Percentiles rank a stretch among this genome's conserved stretches.
Evolutionary conservation across 192 early-diverging fungal species (phyloP).

Genomic region (Gaertneriomyces semiglobifer): DNA sequence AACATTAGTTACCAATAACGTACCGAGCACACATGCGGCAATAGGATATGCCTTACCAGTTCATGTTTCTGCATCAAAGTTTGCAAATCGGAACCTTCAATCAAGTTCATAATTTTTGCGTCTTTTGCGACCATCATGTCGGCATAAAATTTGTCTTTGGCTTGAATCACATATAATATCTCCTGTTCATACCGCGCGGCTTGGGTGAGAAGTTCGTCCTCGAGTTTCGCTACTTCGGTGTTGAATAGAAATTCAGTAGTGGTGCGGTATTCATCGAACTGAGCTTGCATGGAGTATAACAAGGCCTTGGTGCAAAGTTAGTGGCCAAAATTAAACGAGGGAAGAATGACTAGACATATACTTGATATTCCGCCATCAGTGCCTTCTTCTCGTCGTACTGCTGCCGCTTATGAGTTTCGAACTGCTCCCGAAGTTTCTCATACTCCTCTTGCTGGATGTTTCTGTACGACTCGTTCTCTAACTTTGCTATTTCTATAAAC

Average conservation of each 20-base stretch:
- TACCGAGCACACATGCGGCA: background rate
- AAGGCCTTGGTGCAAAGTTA: slow-evolving; percentile 32
- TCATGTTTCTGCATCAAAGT: slow-evolving; percentile 63
- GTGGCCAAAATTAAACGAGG: background rate
- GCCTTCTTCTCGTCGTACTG: slow-evolving; percentile 57
- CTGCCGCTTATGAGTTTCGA: slow-evolving; percentile 44
- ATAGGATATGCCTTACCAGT: slow-evolving; percentile 31
- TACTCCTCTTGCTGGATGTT: slow-evolving; percentile 46
- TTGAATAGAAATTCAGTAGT: slow-evolving; percentile 57
- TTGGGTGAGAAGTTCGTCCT: slow-evolving; percentile 56
- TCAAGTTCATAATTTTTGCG: slow-evolving; percentile 63
- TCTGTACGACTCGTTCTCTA: slow-evolving; percentile 55
- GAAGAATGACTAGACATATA: slow-evolving; percentile 5
- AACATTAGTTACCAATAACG: background rate
- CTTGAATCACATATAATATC: slow-evolving; percentile 62
- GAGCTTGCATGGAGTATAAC: slow-evolving; percentile 52
- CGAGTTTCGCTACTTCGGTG: slow-evolving; percentile 53
- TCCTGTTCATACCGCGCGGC: slow-evolving; percentile 57
- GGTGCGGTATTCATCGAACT: slow-evolving; percentile 59
- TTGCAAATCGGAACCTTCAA: slow-evolving; percentile 60
- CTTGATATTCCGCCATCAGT: slow-evolving; percentile 50
- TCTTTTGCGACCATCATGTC: slow-evolving; percentile 68
- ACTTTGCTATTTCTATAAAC: slow-evolving; percentile 55
- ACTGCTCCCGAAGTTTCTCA: slow-evolving; percentile 40
- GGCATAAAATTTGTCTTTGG: slow-evolving; percentile 63